A percentile compares a stretch with the other conserved stretches of the same genome.
Evolutionary conservation across 768 basidiomycete species (phyloP).

Genomic region (Rossbeevera mucosa): DNA sequence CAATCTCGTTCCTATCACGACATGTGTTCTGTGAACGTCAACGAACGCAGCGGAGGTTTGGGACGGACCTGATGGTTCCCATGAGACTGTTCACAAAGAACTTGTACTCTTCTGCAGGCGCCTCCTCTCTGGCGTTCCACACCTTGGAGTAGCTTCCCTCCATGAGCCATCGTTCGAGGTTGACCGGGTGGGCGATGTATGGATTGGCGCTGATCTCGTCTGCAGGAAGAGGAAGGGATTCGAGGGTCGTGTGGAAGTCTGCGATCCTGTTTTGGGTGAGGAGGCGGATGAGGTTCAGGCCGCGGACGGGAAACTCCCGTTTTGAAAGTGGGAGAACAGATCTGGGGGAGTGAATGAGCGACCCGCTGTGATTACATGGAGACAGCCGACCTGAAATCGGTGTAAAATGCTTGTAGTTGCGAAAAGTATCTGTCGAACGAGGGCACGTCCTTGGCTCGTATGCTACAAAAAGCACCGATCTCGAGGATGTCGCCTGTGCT

Average conservation of each 20-base stretch:
- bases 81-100: constrained; percentile 91
- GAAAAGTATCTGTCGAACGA: constrained; percentile 95
- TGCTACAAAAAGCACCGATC: constrained; percentile 92
- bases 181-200: constrained; percentile 80
- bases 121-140: constrained; percentile 90
- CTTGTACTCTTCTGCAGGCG: constrained; percentile 91
- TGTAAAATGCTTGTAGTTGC: constrained; percentile 86
- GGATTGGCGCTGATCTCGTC: constrained; percentile 65
- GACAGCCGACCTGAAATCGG: constrained; percentile 65
- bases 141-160: constrained; percentile 98
- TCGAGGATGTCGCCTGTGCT: constrained; percentile 90
- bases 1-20: constrained; percentile 81
- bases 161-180: constrained; percentile 97
- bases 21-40: neutral
- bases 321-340: constrained; percentile 75
- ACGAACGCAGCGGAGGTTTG: neutral
- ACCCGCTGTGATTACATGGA: neutral
- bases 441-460: constrained; percentile 81
- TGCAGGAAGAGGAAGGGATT: constrained; percentile 73
- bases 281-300: constrained; percentile 90
- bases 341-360: constrained; percentile 34
- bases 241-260: constrained; percentile 94
- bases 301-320: constrained; percentile 83
- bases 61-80: constrained; percentile 81
- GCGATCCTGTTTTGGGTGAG: constrained; percentile 95